Conservation (phyloP, 495 filamentous ascomycete species). For the Penicillium goetzii region DNA sequence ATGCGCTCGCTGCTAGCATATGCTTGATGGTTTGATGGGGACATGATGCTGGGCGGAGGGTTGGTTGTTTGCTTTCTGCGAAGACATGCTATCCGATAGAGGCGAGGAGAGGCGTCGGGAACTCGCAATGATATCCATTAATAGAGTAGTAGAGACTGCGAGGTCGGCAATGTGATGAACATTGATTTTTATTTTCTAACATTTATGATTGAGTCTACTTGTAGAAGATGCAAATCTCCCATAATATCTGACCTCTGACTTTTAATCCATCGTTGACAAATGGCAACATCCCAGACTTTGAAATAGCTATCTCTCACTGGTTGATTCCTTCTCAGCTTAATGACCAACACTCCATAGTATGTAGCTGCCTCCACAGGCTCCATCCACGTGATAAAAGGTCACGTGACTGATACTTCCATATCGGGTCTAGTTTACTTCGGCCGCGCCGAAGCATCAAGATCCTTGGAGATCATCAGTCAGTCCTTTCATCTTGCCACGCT, state of each 20-base stretch:
- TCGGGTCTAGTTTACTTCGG: constrained; percentile 24
- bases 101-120: background rate
- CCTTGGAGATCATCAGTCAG: constrained; percentile 27
- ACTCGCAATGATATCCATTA: constrained; percentile 19
- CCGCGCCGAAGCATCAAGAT: constrained; percentile 33
- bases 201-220: background rate
- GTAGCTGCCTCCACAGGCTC: background rate
- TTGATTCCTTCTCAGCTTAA: background rate
- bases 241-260: background rate
- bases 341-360: background rate
- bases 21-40: no score
- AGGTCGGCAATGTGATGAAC: background rate
- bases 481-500: constrained; percentile 33
- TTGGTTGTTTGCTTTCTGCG: constrained; percentile 28
- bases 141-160: constrained; percentile 14
- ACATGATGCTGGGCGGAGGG: background rate
- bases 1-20: background rate
- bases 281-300: background rate
- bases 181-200: background rate
- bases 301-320: background rate
- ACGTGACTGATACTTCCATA: constrained; percentile 1
- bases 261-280: no score
- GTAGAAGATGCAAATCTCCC: background rate
- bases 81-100: constrained; percentile 5
- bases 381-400: background rate